Evolutionary conservation across 768 basidiomycete species (phyloP).

Genomic region (Candolleomyces aberdarensis): DNA sequence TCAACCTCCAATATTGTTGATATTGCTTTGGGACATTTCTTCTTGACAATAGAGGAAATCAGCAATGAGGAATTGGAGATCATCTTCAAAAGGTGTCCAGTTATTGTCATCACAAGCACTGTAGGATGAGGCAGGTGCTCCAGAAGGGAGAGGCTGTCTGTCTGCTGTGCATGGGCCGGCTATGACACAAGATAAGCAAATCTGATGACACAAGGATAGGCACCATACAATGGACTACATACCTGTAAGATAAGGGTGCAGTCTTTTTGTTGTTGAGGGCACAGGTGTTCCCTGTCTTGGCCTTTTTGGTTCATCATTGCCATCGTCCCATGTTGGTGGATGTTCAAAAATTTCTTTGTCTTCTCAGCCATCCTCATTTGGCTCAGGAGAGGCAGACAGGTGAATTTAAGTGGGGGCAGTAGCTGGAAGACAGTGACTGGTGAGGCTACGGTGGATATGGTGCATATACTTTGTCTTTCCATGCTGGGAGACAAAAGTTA

Average conservation of each 20-base stretch:
- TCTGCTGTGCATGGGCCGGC: not conserved
- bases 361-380: no score
- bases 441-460: not conserved
- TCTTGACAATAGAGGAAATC: conserved; percentile 16
- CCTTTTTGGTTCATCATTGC: no score
- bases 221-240: not conserved
- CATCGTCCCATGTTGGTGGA: no score
- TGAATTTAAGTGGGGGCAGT: not conserved
- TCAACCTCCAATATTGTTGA: conserved; percentile 10
- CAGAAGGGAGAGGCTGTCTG: not conserved
- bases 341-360: no score
- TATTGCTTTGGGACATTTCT: conserved; percentile 17
- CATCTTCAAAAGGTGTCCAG: conserved; percentile 14
- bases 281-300: no score
- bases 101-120: not conserved
- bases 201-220: not conserved
- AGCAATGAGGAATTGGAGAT: conserved; percentile 10
- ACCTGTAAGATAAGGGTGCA: not conserved
- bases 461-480: not conserved
- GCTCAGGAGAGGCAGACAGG: no score
- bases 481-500: no score
- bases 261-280: not conserved
- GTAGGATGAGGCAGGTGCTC: not conserved
- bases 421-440: not conserved
- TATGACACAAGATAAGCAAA: not conserved